These are phyloP conservation scores for Calycina herbarum DNA, from an alignment of 2,329 filamentous ascomycete genomes.

Conservation along the genomic window DNA sequence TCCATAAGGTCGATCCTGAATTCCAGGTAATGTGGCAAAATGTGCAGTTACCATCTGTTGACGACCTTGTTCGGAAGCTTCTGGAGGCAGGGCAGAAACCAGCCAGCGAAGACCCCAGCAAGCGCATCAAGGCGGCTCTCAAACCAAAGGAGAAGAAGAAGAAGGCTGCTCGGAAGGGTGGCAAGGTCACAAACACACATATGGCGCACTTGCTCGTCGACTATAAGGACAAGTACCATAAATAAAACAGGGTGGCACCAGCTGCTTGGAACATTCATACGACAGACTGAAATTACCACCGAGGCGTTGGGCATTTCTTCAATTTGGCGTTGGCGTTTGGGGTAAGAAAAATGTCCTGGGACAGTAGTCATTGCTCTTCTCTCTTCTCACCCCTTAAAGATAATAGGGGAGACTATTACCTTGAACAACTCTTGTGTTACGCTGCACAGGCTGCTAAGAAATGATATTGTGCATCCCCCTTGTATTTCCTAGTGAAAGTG, in stretches of 20 bases:
- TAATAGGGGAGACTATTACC: background rate
- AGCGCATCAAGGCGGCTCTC: slow-evolving; percentile 37
- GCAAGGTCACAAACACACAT: slow-evolving; percentile 39
- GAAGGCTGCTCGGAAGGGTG: slow-evolving; percentile 37
- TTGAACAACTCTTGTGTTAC: background rate
- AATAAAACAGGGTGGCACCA: background rate
- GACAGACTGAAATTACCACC: background rate
- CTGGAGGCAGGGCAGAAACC: slow-evolving; percentile 41
- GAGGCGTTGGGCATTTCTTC: background rate
- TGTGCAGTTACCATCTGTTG: slow-evolving; percentile 65
- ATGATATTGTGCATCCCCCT: background rate
- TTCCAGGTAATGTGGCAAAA: slow-evolving; percentile 83
- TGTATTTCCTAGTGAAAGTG: background rate
- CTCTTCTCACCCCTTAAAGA: background rate
- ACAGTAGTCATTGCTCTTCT: too few species aligned
- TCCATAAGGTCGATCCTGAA: slow-evolving; percentile 74
- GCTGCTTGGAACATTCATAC: background rate
- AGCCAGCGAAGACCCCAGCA: slow-evolving; percentile 41
- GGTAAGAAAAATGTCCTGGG: background rate
- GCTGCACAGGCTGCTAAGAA: background rate
- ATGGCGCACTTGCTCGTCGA: slow-evolving; percentile 37
- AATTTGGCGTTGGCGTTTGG: slow-evolving; percentile 17
- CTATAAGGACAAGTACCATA: slow-evolving; percentile 18
- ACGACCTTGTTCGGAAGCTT: slow-evolving; percentile 43
- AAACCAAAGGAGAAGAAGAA: slow-evolving; percentile 42